Conservation (phyloP, 1,139 yeast species). For the Suhomyces chickasaworum region DNA sequence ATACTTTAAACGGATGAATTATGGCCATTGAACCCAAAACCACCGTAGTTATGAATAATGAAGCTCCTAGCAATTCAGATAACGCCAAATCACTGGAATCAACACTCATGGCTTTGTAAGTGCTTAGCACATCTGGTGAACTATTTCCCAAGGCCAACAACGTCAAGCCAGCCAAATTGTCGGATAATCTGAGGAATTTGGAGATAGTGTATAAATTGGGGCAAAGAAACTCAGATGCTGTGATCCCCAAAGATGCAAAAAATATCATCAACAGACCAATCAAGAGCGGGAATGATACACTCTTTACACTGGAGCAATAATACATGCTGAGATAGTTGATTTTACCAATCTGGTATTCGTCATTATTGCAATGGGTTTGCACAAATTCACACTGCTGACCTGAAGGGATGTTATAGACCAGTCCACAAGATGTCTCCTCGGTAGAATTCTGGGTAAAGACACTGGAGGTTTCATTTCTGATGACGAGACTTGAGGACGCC, state of each 20-base stretch:
- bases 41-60: conserved; percentile 71
- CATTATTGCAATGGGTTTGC: conserved; percentile 39
- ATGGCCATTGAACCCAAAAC: conserved; percentile 78
- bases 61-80: conserved; percentile 88
- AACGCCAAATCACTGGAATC: conserved; percentile 76
- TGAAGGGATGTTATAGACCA: conserved; percentile 23
- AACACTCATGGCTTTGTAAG: conserved; percentile 74
- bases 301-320: conserved; percentile 19
- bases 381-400: conserved; percentile 50
- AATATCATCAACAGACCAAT: conserved; percentile 35
- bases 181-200: conserved; percentile 61
- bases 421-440: conserved; percentile 10
- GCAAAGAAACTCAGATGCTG: conserved; percentile 76
- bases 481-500: not conserved
- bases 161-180: conserved; percentile 84
- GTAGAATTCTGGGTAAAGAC: conserved; percentile 1
- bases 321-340: conserved; percentile 22
- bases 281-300: conserved; percentile 19
- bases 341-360: conserved; percentile 24
- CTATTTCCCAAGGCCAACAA: conserved; percentile 90
- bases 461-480: not conserved
- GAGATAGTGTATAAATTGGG: conserved; percentile 73
- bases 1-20: conserved; percentile 64
- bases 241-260: conserved; percentile 65
- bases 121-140: conserved; percentile 84